Evolutionary conservation across 805 yeast species (phyloP).

Genomic region (Huiozyma sinensis): DNA sequence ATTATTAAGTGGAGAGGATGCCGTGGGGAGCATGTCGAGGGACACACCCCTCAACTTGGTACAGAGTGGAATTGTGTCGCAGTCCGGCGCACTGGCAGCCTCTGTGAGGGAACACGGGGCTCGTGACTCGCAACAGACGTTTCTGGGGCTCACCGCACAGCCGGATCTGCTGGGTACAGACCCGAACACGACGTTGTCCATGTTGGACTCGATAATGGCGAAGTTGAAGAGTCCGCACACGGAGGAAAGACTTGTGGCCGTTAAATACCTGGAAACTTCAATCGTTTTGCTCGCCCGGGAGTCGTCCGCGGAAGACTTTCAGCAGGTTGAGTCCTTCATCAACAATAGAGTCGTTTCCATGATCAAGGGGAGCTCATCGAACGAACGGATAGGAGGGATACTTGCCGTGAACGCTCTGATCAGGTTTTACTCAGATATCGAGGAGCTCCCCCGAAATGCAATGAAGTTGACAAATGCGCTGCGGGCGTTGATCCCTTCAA

Average conservation of each 20-base stretch:
- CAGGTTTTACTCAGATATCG: conserved; percentile 66
- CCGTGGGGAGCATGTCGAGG: no score
- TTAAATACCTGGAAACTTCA: conserved; percentile 53
- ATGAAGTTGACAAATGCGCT: conserved; percentile 76
- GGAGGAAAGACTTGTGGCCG: conserved; percentile 35
- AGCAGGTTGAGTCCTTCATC: conserved; percentile 67
- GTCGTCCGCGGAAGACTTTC: conserved; percentile 63
- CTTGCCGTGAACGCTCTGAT: conserved; percentile 80
- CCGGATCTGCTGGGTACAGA: not conserved
- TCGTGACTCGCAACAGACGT: not conserved
- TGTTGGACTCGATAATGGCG: conserved; percentile 25
- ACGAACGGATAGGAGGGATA: conserved; percentile 74
- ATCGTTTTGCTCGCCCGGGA: conserved; percentile 65
- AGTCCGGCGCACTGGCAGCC: no score
- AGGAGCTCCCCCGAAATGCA: conserved; percentile 72
- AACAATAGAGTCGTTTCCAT: conserved; percentile 74
- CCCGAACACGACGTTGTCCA: conserved; percentile 6
- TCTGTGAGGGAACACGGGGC: no score
- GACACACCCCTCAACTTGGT: no score
- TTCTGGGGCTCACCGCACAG: not conserved
- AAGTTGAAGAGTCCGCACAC: conserved; percentile 23
- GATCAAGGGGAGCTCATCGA: conserved; percentile 48
- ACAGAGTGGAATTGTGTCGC: no score
- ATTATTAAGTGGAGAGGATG: no score
- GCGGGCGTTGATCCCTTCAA: conserved; percentile 61